A percentile compares a stretch with the other conserved stretches of the same genome.
These are phyloP conservation scores for Colletotrichum navitas DNA, from an alignment of 2,329 filamentous ascomycete genomes.

Conservation along the genomic window DNA sequence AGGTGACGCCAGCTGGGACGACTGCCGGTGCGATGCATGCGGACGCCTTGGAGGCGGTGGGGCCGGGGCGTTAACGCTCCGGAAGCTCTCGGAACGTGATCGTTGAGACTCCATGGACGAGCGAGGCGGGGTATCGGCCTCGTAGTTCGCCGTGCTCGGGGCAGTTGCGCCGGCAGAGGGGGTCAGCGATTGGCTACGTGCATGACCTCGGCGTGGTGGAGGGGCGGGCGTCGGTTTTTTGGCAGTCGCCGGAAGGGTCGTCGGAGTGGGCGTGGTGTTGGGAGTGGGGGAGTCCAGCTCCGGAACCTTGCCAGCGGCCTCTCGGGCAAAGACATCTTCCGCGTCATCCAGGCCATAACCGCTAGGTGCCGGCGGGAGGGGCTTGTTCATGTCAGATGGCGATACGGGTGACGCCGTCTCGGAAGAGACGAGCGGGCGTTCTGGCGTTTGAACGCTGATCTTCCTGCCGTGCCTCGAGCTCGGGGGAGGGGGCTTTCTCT, in stretches of 20 bases:
- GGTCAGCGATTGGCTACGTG: slow-evolving; percentile 54
- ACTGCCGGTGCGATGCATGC: slow-evolving; percentile 53
- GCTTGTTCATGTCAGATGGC: slow-evolving; percentile 70
- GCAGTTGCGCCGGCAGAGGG: slow-evolving; percentile 40
- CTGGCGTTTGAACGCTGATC: slow-evolving; percentile 63
- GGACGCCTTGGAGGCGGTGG: slow-evolving; percentile 69
- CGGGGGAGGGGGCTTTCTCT: slow-evolving; percentile 78
- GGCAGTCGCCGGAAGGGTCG: slow-evolving; percentile 52
- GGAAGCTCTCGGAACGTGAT: slow-evolving; percentile 61
- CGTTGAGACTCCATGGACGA: slow-evolving; percentile 65
- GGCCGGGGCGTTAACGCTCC: slow-evolving; percentile 59
- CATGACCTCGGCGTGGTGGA: slow-evolving; percentile 63
- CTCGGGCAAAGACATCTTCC: slow-evolving; percentile 67
- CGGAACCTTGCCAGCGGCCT: slow-evolving; percentile 65
- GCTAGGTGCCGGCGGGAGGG: slow-evolving; percentile 67
- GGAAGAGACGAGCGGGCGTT: slow-evolving; percentile 42
- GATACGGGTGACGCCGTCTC: slow-evolving; percentile 47
- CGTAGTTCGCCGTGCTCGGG: slow-evolving; percentile 42
- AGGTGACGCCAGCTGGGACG: slow-evolving; percentile 27
- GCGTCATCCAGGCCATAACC: slow-evolving; percentile 61
- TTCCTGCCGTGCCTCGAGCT: slow-evolving; percentile 84
- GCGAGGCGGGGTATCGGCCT: slow-evolving; percentile 58
- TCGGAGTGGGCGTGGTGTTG: slow-evolving; percentile 50
- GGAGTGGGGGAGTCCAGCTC: slow-evolving; percentile 52
- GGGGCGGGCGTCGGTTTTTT: slow-evolving; percentile 64